Conservation (phyloP, 2,329 filamentous ascomycete species). For the Fusarium pseudograminearum region DNA sequence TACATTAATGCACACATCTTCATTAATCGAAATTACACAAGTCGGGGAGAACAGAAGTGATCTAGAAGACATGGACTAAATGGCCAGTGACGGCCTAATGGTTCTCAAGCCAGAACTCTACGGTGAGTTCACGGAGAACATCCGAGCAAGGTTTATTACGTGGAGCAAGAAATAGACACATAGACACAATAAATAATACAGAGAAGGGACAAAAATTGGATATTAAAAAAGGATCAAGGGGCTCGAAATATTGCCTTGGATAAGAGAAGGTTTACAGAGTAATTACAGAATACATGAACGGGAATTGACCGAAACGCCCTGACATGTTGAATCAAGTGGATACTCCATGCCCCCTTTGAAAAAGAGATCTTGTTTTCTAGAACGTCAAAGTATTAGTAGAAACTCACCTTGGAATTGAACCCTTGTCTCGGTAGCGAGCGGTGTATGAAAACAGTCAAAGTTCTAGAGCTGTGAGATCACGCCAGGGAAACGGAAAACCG, state of each 20-base stretch:
- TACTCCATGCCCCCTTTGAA: slow-evolving; percentile 20
- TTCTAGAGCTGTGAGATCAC: slow-evolving; percentile 38
- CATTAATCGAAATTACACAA: neutral
- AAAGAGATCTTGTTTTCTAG: slow-evolving; percentile 19
- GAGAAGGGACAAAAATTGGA: slow-evolving; percentile 5
- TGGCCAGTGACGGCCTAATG: neutral
- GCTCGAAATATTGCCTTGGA: neutral
- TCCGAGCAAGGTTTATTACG: slow-evolving; percentile 22
- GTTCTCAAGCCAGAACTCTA: neutral
- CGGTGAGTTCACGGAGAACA: slow-evolving; percentile 26
- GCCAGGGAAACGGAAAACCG: slow-evolving; percentile 34
- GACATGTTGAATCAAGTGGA: slow-evolving; percentile 26
- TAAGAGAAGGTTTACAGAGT: neutral
- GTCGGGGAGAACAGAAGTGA: slow-evolving; percentile 4
- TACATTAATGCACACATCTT: neutral
- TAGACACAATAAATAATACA: neutral
- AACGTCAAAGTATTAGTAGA: slow-evolving; percentile 5
- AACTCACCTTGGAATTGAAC: slow-evolving; percentile 24
- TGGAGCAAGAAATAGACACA: slow-evolving; percentile 1
- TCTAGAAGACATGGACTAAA: neutral
- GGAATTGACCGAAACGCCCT: slow-evolving; percentile 41
- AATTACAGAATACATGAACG: slow-evolving; percentile 15
- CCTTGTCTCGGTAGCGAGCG: slow-evolving; percentile 34
- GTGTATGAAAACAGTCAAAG: slow-evolving; percentile 8
- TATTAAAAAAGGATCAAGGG: neutral